A percentile compares a stretch with the other conserved stretches of the same genome.
Evolutionary conservation across 2,329 filamentous ascomycete genomes (phyloP).

Genomic region (Passalora sequoiae): DNA sequence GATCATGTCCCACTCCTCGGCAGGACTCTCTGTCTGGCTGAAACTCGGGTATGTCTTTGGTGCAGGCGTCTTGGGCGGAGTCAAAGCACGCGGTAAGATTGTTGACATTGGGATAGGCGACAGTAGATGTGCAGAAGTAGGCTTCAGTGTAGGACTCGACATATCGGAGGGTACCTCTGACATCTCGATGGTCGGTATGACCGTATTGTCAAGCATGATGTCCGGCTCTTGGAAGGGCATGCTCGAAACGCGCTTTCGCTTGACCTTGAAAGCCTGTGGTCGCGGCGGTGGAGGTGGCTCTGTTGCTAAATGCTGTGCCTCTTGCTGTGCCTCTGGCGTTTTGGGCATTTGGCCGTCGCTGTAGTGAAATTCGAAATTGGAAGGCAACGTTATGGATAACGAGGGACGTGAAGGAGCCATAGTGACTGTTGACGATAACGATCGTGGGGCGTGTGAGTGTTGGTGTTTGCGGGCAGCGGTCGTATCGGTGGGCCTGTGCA

Average conservation of each 20-base stretch:
- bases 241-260: conserved; percentile 39
- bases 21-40: conserved; percentile 24
- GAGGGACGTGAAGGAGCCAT: conserved; percentile 41
- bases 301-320: conserved; percentile 21
- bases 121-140: conserved; percentile 36
- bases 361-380: conserved; percentile 47
- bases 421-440: conserved; percentile 12
- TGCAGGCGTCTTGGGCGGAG: conserved; percentile 47
- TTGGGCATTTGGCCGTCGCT: conserved; percentile 41
- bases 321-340: conserved; percentile 35
- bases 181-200: conserved; percentile 49
- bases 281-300: conserved; percentile 44
- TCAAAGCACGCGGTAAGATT: conserved; percentile 35
- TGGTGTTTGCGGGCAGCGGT: background rate
- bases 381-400: conserved; percentile 47
- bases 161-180: conserved; percentile 34
- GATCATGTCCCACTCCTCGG: conserved; percentile 32
- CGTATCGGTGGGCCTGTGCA: background rate
- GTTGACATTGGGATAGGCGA: conserved; percentile 36
- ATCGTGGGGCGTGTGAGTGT: conserved; percentile 1
- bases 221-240: conserved; percentile 20
- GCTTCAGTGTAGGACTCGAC: conserved; percentile 28
- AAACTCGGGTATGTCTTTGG: conserved; percentile 24
- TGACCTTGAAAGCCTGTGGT: conserved; percentile 46
- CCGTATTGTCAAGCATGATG: conserved; percentile 27